These are phyloP conservation scores for Allantophomopsis lycopodina DNA, from an alignment of 2,329 filamentous ascomycete genomes.

Conservation along the genomic window DNA sequence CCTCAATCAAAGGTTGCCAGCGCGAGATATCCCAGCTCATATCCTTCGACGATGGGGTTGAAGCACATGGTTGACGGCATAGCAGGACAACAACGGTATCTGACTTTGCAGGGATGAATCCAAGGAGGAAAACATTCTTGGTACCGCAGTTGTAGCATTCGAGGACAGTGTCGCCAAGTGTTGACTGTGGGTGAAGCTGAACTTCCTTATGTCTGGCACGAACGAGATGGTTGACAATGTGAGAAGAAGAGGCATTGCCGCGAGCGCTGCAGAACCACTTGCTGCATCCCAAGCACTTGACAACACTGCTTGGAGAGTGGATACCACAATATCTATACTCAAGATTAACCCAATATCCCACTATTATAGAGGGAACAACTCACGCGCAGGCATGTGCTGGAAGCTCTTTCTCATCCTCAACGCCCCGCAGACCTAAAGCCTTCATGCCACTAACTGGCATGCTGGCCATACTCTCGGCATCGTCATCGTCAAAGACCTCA, in stretches of 20 bases:
- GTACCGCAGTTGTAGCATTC: slow-evolving; percentile 99
- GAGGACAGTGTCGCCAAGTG: slow-evolving; percentile 86
- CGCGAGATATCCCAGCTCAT: slow-evolving; percentile 99
- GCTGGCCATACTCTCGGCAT: slow-evolving; percentile 60
- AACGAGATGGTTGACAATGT: slow-evolving; percentile 97
- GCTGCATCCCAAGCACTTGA: slow-evolving; percentile 88
- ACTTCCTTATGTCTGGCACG: slow-evolving; percentile 98
- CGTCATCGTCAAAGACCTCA: slow-evolving; percentile 73
- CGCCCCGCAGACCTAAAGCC: slow-evolving; percentile 41
- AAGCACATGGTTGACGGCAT: slow-evolving; percentile 90
- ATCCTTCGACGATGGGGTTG: slow-evolving; percentile 90
- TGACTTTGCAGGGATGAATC: slow-evolving; percentile 96
- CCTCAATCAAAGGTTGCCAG: slow-evolving; percentile 96
- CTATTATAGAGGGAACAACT: slow-evolving; percentile 23
- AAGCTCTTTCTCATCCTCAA: slow-evolving; percentile 79
- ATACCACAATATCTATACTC: slow-evolving; percentile 78
- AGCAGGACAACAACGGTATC: slow-evolving; percentile 95
- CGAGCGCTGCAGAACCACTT: slow-evolving; percentile 99
- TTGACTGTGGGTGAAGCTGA: slow-evolving; percentile 84
- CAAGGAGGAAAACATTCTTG: slow-evolving; percentile 96
- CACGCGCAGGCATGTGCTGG: slow-evolving; percentile 94
- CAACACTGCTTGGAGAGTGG: slow-evolving; percentile 86
- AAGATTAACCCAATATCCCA: slow-evolving; percentile 11
- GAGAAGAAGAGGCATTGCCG: slow-evolving; percentile 90
- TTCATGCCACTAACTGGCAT: slow-evolving; percentile 65